These are phyloP conservation scores for Brasilioporus rufonigricans DNA, from an alignment of 768 basidiomycete species.

Conservation along the genomic window DNA sequence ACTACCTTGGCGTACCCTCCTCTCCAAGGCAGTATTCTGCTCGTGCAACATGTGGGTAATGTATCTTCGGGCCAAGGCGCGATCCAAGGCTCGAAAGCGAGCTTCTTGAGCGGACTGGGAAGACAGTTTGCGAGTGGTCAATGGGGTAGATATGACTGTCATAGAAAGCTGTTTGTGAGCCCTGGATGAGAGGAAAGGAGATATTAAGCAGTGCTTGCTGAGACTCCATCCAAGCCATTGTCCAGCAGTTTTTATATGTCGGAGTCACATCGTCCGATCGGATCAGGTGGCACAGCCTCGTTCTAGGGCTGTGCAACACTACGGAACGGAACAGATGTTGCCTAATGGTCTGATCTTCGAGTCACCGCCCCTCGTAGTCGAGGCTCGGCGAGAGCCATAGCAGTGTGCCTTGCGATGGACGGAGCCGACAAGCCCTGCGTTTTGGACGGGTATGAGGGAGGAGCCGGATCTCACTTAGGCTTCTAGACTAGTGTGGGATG, in stretches of 20 bases:
- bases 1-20: conserved; percentile 23
- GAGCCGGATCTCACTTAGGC: not conserved
- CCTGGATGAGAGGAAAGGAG: not conserved
- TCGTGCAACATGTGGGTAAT: conserved; percentile 23
- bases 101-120: conserved; percentile 23
- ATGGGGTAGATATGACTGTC: conserved; percentile 21
- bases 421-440: not conserved
- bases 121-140: conserved; percentile 27
- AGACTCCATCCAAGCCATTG: not conserved
- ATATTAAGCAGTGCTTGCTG: not conserved
- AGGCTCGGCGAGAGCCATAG: not conserved
- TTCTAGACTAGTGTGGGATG: not conserved
- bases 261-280: not conserved
- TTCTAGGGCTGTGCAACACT: conserved; percentile 9
- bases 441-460: not conserved
- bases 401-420: not conserved
- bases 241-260: not conserved
- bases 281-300: too few relatives aligned
- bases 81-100: conserved; percentile 30
- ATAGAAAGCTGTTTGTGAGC: conserved; percentile 10
- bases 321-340: not conserved
- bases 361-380: not conserved
- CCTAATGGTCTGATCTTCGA: not conserved
- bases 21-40: conserved; percentile 17
- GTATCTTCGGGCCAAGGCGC: conserved; percentile 31